Base-by-base conservation (phyloP, 2,329 filamentous ascomycete genomes). In the Talaromyces sp. region DNA sequence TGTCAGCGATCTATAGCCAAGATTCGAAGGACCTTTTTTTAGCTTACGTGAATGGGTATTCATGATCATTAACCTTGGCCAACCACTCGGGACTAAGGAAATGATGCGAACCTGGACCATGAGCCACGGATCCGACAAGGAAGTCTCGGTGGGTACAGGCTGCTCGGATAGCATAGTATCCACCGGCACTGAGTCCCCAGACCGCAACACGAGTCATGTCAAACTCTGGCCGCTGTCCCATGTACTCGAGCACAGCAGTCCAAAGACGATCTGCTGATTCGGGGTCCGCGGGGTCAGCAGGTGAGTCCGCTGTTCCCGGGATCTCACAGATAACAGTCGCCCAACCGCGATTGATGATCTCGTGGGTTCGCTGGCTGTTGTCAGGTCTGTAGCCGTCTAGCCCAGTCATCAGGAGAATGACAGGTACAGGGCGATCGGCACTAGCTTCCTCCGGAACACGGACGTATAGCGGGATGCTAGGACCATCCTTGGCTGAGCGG, bases 121-220 rank as follows among this genome's bases (percentile, higher is more conserved):
- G 85, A 2, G 84, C 86, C 17, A 89, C 76, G 19, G 71, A 70
- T 0, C 86, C 86, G 0, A 72, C 69, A 17, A 90, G 70, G 9
- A 72, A 69, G 0, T 75, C 66, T 16, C 74, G 72, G 66, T 89
- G 86, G n/a, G 85, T 88, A 68, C 88, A 84, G 40, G 86, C 86
- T n/a, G 84, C 77, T 16, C 86, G 80, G 33, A 86, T 77, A 17
- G 86, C 86, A 70, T 89, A 87, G 75, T 88, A 88, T 0, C 86
- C 86, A 27, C 86, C 86, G 0, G 81, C 78, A 57, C 82, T 86
- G 30, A 89, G 71, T 0, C 86, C 86, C 86, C 86, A 89, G 42
- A 79, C 82, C 55, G 85, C 70, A 7, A 89, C 71, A 30, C 77
- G 78, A 1, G 64, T 60, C 77, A 81, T 81, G 65, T 89, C 80